These are phyloP conservation scores for Eutrema yunnanense DNA, from an alignment of 345 rosid species.

Conservation along the genomic window DNA sequence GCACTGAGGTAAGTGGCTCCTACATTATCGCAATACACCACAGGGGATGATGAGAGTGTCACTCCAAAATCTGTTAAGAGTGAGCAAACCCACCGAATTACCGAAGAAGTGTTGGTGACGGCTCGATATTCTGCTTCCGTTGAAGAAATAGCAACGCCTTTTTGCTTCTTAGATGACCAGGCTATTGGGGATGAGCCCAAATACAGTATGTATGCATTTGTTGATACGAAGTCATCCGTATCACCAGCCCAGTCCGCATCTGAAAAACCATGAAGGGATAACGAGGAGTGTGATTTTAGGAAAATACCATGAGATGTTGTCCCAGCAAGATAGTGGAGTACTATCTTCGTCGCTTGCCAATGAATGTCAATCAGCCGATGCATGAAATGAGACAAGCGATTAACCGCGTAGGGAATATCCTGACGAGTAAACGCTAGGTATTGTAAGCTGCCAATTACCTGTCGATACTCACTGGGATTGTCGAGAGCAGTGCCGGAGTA, in stretches of 20 bases:
- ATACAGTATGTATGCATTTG: not conserved
- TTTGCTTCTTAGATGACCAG: not conserved
- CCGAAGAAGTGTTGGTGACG: not conserved
- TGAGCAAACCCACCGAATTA: not conserved
- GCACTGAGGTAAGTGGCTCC: not conserved
- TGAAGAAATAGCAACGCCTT: not conserved
- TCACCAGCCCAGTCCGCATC: not conserved
- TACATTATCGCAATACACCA: too few species aligned
- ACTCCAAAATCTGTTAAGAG: not conserved
- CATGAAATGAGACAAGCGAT: not conserved
- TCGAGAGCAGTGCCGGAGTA: accelerated
- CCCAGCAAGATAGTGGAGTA: too few species aligned
- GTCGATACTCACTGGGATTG: not conserved
- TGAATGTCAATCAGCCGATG: not conserved
- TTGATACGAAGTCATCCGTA: not conserved
- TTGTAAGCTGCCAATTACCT: not conserved
- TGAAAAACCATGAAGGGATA: not conserved
- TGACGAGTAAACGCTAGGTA: not conserved
- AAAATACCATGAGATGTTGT: not conserved
- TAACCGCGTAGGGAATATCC: not conserved
- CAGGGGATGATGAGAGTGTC: too few species aligned
- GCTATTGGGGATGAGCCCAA: not conserved
- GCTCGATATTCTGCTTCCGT: not conserved
- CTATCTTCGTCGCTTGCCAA: too few species aligned
- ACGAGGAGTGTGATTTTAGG: too few species aligned